Evolutionary conservation across 192 early-diverging fungal species (phyloP).

Genomic region (Coemansia interrupta): DNA sequence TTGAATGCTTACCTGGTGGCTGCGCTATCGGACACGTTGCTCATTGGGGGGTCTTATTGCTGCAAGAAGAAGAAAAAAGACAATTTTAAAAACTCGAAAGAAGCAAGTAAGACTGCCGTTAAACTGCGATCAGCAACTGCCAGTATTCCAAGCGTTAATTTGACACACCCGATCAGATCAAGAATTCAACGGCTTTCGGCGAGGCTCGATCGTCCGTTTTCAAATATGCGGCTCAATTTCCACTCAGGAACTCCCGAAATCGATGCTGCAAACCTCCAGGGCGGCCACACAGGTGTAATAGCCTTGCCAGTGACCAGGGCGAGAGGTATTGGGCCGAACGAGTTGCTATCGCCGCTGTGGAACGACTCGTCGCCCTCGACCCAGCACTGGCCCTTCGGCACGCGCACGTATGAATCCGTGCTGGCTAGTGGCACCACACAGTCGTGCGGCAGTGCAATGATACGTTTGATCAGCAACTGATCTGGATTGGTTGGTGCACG

Average conservation of each 20-base stretch:
- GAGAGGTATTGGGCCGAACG: slow-evolving; percentile 72
- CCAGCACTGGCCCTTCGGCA: slow-evolving; percentile 82
- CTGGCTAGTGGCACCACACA: slow-evolving; percentile 41
- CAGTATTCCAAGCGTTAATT: background rate
- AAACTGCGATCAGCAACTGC: background rate
- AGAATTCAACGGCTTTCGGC: background rate
- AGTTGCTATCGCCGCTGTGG: slow-evolving; percentile 76
- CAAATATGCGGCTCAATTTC: slow-evolving; percentile 38
- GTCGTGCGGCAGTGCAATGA: slow-evolving; percentile 81
- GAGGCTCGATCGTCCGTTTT: slow-evolving; percentile 15
- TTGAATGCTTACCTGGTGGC: no score
- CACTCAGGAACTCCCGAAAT: slow-evolving; percentile 34
- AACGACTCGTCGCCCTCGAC: slow-evolving; percentile 83
- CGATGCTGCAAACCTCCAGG: slow-evolving; percentile 59
- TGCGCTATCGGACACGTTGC: no score
- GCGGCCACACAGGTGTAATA: slow-evolving; percentile 64
- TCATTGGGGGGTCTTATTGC: background rate
- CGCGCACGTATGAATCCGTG: slow-evolving; percentile 46
- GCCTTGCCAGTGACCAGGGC: slow-evolving; percentile 64
- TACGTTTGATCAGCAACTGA: slow-evolving; percentile 72
- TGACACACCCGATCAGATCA: background rate
- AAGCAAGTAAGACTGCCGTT: background rate
- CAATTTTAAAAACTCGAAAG: background rate
- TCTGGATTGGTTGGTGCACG: slow-evolving; percentile 69
- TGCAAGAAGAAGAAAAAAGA: background rate